Percentiles rank a stretch among this genome's conserved stretches.
phyloP scores from a whole-genome alignment of 73 alveolate genomes.

The Tetrahymena malaccensis region DNA sequence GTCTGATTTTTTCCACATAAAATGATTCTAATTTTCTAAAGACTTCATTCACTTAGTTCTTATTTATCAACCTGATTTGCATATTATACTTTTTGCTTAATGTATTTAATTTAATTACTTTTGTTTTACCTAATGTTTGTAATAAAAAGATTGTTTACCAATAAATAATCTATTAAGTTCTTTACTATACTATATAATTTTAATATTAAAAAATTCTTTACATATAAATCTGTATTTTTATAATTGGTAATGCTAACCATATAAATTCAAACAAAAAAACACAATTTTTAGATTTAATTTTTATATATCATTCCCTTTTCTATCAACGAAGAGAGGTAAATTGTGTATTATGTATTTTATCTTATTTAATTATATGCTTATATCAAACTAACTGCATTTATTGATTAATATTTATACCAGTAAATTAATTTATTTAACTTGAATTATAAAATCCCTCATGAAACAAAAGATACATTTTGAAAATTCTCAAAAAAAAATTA shows the following conservation, averaged over 20 bases:
- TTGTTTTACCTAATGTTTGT: background rate
- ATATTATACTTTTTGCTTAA: too few relatives aligned
- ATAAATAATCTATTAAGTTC: background rate
- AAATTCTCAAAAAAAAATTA: background rate
- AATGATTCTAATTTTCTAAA: background rate
- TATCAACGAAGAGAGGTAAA: too few relatives aligned
- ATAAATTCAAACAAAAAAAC: background rate
- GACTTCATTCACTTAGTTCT: background rate
- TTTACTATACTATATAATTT: background rate
- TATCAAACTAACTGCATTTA: background rate
- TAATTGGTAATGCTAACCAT: background rate
- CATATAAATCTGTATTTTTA: background rate
- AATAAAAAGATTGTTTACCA: background rate
- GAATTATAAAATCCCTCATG: too few relatives aligned
- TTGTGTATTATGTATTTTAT: too few relatives aligned
- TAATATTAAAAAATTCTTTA: too few relatives aligned
- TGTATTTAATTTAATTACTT: background rate
- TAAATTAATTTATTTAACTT: too few relatives aligned
- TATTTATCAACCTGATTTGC: background rate
- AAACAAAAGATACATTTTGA: too few relatives aligned
- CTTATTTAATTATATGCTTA: background rate
- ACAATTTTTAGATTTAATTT: too few relatives aligned
- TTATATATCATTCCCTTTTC: background rate
- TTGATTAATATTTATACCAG: too few relatives aligned
- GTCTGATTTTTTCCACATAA: background rate